A percentile compares a stretch with the other conserved stretches of the same genome.
Conservation (phyloP, 139 green algal genomes). For the Picochlorum sp. region DNA sequence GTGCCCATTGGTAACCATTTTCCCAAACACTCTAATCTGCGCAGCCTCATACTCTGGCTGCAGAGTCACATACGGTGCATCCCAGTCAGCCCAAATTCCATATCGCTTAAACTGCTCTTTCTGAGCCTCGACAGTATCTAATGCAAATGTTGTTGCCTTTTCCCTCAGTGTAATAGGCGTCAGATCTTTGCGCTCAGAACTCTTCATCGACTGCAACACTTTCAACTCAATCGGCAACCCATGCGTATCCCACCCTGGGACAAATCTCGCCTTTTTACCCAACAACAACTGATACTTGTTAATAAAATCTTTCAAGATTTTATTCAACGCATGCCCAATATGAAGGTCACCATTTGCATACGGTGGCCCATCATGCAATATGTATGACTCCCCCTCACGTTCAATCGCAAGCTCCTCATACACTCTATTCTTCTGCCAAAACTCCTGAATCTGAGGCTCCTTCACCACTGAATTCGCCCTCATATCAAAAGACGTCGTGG, state of each 20-base stretch:
- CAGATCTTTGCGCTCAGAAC: slow-evolving; percentile 53
- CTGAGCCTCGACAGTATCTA: slow-evolving; percentile 82
- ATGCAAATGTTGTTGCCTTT: slow-evolving; percentile 81
- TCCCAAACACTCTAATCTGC: slow-evolving; percentile 87
- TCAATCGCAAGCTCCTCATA: slow-evolving; percentile 57
- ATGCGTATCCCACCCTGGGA: slow-evolving; percentile 98
- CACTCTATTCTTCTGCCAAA: slow-evolving; percentile 70
- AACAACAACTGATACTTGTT: slow-evolving; percentile 59
- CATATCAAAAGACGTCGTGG: slow-evolving; percentile 90
- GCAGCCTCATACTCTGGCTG: slow-evolving; percentile 80
- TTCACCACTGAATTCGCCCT: slow-evolving; percentile 80
- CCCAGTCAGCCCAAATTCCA: slow-evolving; percentile 92
- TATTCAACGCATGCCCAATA: slow-evolving; percentile 98
- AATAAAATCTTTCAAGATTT: slow-evolving; percentile 97
- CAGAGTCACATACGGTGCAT: slow-evolving; percentile 92
- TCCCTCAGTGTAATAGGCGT: slow-evolving; percentile 73
- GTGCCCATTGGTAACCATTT: slow-evolving; percentile 95
- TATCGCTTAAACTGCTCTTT: slow-evolving; percentile 87
- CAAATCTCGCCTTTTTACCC: slow-evolving; percentile 62
- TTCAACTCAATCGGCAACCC: slow-evolving; percentile 99
- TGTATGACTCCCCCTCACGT: slow-evolving; percentile 63
- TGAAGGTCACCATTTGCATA: slow-evolving; percentile 99
- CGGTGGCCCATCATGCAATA: slow-evolving; percentile 95
- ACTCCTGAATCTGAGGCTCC: slow-evolving; percentile 91
- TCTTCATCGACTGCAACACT: slow-evolving; percentile 68